Percentiles rank a stretch among this genome's conserved stretches.
These are phyloP conservation scores for Irpex sp. DNA, from an alignment of 1,284 basidiomycete species.

Conservation along the genomic window DNA sequence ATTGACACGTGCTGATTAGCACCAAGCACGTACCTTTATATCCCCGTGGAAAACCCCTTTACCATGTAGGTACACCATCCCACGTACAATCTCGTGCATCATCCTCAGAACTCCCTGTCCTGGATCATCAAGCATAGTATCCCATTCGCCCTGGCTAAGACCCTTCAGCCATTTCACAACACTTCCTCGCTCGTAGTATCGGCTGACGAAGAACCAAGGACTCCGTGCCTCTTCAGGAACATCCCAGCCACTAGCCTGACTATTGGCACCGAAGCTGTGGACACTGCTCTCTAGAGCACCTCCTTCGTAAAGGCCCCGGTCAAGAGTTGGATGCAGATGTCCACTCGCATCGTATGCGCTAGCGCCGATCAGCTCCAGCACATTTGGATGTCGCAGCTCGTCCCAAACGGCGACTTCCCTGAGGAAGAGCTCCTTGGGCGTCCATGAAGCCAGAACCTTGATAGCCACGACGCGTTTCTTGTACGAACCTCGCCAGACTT, in stretches of 20 bases:
- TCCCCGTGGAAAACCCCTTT: constrained; percentile 70
- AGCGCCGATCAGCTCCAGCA: constrained; percentile 30
- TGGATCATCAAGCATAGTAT: constrained; percentile 16
- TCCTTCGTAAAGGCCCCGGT: background rate
- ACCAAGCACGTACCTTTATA: constrained; percentile 48
- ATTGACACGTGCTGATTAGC: background rate
- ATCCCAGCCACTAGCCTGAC: background rate
- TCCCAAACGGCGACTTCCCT: constrained; percentile 38
- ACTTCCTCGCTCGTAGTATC: constrained; percentile 46
- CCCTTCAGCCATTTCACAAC: constrained; percentile 44
- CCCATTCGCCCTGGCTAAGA: constrained; percentile 13
- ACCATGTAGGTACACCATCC: constrained; percentile 73
- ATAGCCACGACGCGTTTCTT: constrained; percentile 52
- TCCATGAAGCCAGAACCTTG: constrained; percentile 37
- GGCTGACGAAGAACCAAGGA: constrained; percentile 53
- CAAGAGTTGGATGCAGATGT: background rate
- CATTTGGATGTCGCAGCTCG: constrained; percentile 35
- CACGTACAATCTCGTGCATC: constrained; percentile 69
- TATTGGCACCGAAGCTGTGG: background rate
- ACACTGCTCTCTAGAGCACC: background rate
- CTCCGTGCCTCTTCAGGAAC: background rate
- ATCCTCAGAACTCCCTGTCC: constrained; percentile 49
- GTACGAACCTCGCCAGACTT: constrained; percentile 69
- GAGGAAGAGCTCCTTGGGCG: constrained; percentile 33
- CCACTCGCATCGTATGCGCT: constrained; percentile 3